Percentiles rank a stretch among this genome's conserved stretches.
These are phyloP conservation scores for Moricandia moricandioides DNA, from an alignment of 345 rosid species.

Conservation along the genomic window DNA sequence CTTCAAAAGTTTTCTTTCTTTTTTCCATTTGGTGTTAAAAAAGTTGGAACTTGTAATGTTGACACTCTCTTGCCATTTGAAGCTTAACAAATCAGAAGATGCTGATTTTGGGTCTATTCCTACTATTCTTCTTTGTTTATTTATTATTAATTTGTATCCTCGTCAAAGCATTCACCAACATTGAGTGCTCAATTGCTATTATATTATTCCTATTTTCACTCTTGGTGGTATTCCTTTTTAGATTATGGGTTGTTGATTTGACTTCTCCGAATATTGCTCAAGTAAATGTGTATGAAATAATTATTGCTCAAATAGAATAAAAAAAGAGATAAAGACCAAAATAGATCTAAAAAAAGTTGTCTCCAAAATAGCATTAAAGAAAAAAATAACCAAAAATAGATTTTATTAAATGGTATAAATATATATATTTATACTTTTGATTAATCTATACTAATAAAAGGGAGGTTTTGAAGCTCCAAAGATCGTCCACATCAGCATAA, in stretches of 20 bases:
- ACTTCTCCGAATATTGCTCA: background rate
- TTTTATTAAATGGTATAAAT: no score
- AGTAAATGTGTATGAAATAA: background rate
- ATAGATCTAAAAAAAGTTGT: no score
- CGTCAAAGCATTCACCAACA: background rate
- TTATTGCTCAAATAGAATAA: background rate
- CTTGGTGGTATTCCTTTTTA: conserved; percentile 10
- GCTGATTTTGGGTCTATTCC: conserved; percentile 24
- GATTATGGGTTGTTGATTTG: conserved; percentile 5
- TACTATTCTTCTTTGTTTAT: conserved; percentile 16
- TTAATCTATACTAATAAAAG: no score
- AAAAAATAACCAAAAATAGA: no score
- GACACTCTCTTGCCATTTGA: conserved; percentile 20
- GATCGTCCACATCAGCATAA: no score
- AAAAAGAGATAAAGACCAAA: no score
- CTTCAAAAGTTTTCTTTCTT: background rate
- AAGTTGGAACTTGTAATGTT: conserved; percentile 18
- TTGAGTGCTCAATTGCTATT: conserved; percentile 11
- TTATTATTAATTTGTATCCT: background rate
- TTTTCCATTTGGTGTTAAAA: background rate
- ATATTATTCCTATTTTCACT: conserved; percentile 2
- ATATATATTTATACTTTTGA: no score
- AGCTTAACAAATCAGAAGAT: conserved; percentile 24
- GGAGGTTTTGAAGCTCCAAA: no score
- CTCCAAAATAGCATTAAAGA: no score